These are phyloP conservation scores for Capsicum rhomboideum DNA, from an alignment of 257 asterid genomes.

Conservation along the genomic window DNA sequence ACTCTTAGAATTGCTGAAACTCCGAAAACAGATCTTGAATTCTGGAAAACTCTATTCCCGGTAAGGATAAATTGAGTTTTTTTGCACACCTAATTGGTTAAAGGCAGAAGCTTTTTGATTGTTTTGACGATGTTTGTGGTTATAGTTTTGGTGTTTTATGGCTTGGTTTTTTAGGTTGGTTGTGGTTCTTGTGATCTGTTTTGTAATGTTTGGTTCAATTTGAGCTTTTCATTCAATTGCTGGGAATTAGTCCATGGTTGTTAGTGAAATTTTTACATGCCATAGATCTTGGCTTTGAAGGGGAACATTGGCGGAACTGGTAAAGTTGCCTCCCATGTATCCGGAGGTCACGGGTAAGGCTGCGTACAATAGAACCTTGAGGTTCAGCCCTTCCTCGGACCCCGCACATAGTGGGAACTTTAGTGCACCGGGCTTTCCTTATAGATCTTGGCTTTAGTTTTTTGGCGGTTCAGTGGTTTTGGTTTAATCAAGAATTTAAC, in stretches of 20 bases:
- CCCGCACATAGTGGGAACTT: no score
- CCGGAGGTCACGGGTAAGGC: no score
- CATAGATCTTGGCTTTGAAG: not conserved
- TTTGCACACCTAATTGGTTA: not conserved
- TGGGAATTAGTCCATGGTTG: not conserved
- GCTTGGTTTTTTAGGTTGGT: not conserved
- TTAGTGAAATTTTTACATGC: not conserved
- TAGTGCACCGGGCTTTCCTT: no score
- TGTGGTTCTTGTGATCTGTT: not conserved
- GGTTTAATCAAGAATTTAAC: not conserved
- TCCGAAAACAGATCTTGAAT: constrained; percentile 91
- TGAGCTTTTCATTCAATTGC: no score
- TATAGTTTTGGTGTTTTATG: not conserved
- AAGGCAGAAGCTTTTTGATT: not conserved
- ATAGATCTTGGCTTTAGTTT: not conserved
- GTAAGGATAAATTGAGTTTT: constrained; percentile 23
- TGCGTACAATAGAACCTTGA: no score
- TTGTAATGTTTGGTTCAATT: not conserved
- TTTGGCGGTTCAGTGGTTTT: not conserved
- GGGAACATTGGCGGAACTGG: no score
- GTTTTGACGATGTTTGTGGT: not conserved
- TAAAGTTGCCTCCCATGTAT: no score
- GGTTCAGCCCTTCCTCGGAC: no score
- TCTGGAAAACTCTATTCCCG: constrained; percentile 95
- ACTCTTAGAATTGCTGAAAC: constrained; percentile 69